These are phyloP conservation scores for Cladosporium sp. DNA, from an alignment of 2,329 filamentous ascomycete species.

Conservation along the genomic window DNA sequence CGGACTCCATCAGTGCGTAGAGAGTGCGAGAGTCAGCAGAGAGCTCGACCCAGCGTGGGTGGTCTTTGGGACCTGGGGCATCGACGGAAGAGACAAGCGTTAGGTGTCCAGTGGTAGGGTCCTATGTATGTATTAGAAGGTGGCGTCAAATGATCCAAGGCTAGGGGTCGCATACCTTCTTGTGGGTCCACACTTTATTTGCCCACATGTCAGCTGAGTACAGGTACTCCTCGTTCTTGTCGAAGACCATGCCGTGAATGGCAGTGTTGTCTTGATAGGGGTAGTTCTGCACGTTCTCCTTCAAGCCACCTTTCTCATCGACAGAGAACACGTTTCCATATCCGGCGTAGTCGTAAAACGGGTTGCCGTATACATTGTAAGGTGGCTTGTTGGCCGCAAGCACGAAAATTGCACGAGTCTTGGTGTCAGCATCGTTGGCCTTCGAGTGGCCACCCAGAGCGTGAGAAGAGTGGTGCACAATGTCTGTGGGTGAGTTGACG, in stretches of 20 bases:
- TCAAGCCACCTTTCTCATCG: slow-evolving; percentile 54
- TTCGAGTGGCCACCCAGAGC: slow-evolving; percentile 72
- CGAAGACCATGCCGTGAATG: slow-evolving; percentile 82
- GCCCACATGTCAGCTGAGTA: slow-evolving; percentile 77
- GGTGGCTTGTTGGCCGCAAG: slow-evolving; percentile 76
- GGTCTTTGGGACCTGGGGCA: slow-evolving; percentile 70
- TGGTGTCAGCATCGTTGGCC: slow-evolving; percentile 69
- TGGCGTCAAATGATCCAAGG: background rate
- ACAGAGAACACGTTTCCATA: slow-evolving; percentile 76
- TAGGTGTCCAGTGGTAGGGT: slow-evolving; percentile 59
- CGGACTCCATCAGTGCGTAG: slow-evolving; percentile 87
- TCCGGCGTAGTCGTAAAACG: slow-evolving; percentile 84
- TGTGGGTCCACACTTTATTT: slow-evolving; percentile 83
- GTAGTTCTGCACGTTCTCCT: slow-evolving; percentile 70
- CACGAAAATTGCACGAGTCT: slow-evolving; percentile 86
- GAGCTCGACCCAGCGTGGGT: slow-evolving; percentile 86
- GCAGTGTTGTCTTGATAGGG: slow-evolving; percentile 68
- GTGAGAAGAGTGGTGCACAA: slow-evolving; percentile 72
- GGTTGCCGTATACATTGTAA: slow-evolving; percentile 83
- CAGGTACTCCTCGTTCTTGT: slow-evolving; percentile 70
- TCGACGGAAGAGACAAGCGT: slow-evolving; percentile 71
- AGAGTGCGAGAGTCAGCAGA: slow-evolving; percentile 76
- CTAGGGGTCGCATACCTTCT: slow-evolving; percentile 49
- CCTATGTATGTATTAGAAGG: slow-evolving; percentile 29
- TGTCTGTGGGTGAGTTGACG: slow-evolving; percentile 73